phyloP scores from a whole-genome alignment of 495 filamentous ascomycete genomes.

The Xylaria acuta region DNA sequence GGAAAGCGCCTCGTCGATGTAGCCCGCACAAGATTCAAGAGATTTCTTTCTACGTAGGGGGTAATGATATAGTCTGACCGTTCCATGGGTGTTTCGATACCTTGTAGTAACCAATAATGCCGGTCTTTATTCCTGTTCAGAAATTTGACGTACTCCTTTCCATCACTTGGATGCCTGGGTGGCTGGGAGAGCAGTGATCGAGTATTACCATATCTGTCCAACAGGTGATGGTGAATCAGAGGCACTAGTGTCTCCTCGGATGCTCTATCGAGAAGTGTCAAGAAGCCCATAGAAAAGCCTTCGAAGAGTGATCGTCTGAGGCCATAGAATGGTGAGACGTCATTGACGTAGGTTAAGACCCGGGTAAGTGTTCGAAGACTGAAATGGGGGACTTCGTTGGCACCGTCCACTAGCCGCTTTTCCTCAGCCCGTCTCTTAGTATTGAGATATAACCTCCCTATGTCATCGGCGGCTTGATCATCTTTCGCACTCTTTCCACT shows the following conservation, averaged over 20 bases:
- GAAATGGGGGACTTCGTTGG: conserved; percentile 92
- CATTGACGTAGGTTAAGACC: conserved; percentile 81
- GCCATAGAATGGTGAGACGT: conserved; percentile 86
- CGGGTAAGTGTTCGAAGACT: conserved; percentile 94
- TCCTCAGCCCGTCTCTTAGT: conserved; percentile 80
- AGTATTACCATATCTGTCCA: conserved; percentile 68
- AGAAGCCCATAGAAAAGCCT: conserved; percentile 98
- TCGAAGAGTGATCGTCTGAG: conserved; percentile 87
- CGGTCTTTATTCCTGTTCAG: conserved; percentile 62
- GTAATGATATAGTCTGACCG: conserved; percentile 95
- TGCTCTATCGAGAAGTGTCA: conserved; percentile 79
- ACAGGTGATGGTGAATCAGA: conserved; percentile 80
- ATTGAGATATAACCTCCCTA: conserved; percentile 84
- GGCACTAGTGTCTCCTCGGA: conserved; percentile 81
- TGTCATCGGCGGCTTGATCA: conserved; percentile 71
- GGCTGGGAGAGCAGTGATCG: conserved; percentile 73
- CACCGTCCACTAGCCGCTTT: conserved; percentile 88
- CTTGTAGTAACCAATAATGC: conserved; percentile 90
- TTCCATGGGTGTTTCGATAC: conserved; percentile 66
- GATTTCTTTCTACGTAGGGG: conserved; percentile 89
- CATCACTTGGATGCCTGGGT: conserved; percentile 76
- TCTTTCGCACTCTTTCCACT: conserved; percentile 69
- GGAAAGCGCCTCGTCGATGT: conserved; percentile 91
- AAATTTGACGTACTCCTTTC: conserved; percentile 81
- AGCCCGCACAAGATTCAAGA: conserved; percentile 91